Conservation (phyloP, 495 filamentous ascomycete genomes). For the Talaromyces liani region DNA sequence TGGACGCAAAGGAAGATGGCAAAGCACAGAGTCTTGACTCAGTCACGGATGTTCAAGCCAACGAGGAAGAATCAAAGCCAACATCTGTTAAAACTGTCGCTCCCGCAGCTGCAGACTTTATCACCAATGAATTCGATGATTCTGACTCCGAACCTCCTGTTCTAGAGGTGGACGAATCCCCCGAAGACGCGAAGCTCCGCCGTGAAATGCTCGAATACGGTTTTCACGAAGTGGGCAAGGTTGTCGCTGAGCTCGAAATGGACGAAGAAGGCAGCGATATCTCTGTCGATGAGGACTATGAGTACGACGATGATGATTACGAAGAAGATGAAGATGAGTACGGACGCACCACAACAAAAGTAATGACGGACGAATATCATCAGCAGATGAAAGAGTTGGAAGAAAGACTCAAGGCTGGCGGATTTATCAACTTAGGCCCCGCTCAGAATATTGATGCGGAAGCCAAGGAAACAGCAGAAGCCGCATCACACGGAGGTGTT, state of each 20-base stretch:
- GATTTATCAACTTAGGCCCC: constrained; percentile 47
- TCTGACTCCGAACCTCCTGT: constrained; percentile 19
- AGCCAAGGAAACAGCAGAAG: constrained; percentile 25
- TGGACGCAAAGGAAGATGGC: not conserved
- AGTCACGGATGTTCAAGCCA: not conserved
- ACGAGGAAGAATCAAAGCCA: not conserved
- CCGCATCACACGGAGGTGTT: constrained; percentile 7
- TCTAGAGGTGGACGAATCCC: constrained; percentile 53
- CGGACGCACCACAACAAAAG: constrained; percentile 56
- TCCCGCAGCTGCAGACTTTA: not conserved
- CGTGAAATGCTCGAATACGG: constrained; percentile 90
- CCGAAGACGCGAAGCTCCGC: constrained; percentile 73
- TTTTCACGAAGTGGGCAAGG: constrained; percentile 73
- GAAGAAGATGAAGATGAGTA: constrained; percentile 58
- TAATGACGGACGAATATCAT: constrained; percentile 65
- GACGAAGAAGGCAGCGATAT: constrained; percentile 60
- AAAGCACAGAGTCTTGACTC: not conserved
- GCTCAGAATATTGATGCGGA: constrained; percentile 26
- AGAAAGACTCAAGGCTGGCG: constrained; percentile 53
- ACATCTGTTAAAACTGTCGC: not conserved
- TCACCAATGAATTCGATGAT: not conserved
- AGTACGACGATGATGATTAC: constrained; percentile 48
- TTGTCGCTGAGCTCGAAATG: constrained; percentile 88
- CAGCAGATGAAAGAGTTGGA: constrained; percentile 80
- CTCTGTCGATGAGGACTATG: constrained; percentile 48